Percentiles rank a stretch among this genome's conserved stretches.
Evolutionary conservation across 352 stramenopile species (phyloP).

Genomic region (Globisporangium barbulae): DNA sequence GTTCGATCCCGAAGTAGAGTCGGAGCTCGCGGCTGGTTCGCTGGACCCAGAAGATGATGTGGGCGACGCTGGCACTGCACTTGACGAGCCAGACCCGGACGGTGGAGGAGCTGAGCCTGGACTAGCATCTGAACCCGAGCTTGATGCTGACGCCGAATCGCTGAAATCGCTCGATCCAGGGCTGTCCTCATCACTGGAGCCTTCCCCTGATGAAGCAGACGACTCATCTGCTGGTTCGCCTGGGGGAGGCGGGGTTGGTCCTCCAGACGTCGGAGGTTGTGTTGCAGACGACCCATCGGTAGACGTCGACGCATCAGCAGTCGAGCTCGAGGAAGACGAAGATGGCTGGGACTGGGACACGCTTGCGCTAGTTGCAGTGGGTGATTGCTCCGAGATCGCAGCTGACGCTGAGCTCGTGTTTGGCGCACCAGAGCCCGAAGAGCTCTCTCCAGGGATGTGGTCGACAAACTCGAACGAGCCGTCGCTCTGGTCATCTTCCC

Average conservation of each 20-base stretch:
- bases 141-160: background rate
- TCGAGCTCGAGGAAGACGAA: no score
- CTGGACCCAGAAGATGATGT: background rate
- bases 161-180: background rate
- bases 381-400: no score
- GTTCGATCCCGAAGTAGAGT: background rate
- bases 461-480: constrained; percentile 12
- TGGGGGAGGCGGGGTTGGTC: no score
- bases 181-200: background rate
- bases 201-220: no score
- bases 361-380: no score
- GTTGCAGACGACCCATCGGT: no score
- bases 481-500: constrained; percentile 2
- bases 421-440: no score
- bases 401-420: no score
- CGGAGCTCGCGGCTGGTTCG: background rate
- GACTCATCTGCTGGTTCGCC: background rate
- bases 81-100: background rate
- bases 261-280: no score
- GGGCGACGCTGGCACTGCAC: no score
- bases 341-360: no score
- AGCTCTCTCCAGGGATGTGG: background rate
- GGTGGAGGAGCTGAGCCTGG: background rate
- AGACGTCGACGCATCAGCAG: no score
- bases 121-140: background rate